A percentile compares a stretch with the other conserved stretches of the same genome.
phyloP scores from a whole-genome alignment of 1,284 basidiomycete species.

The Irpex sp. region DNA sequence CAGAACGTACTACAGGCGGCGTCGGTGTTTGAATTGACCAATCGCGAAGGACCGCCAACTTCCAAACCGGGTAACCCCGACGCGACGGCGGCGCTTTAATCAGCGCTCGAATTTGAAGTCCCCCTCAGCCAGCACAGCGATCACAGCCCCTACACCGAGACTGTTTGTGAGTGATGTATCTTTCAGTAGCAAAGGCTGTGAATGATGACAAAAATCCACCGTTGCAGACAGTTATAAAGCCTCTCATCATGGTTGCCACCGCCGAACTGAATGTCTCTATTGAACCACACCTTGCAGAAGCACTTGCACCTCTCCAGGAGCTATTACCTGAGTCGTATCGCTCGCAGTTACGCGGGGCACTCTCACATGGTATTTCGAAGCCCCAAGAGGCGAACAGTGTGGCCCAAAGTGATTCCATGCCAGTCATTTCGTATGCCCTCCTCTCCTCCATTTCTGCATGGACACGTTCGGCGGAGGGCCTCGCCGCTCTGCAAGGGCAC shows the following conservation, averaged over 20 bases:
- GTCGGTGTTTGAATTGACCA: not conserved
- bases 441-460: constrained; percentile 63
- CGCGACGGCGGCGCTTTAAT: not conserved
- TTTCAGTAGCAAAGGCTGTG: too few species aligned
- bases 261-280: constrained; percentile 56
- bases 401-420: constrained; percentile 11
- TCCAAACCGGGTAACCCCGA: not conserved
- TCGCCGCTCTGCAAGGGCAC: constrained; percentile 37
- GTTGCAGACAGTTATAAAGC: not conserved
- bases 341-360: constrained; percentile 30
- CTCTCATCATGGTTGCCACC: constrained; percentile 10
- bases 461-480: constrained; percentile 52
- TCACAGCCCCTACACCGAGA: not conserved
- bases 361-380: constrained; percentile 6
- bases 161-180: too few species aligned
- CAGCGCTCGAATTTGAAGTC: not conserved
- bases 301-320: constrained; percentile 40
- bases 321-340: constrained; percentile 45
- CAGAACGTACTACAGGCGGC: not conserved
- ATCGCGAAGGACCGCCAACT: not conserved
- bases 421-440: constrained; percentile 56
- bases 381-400: not conserved
- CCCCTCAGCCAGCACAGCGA: not conserved
- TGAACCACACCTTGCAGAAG: constrained; percentile 55
- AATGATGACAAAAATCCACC: not conserved